phyloP scores from a whole-genome alignment of 306 rosid genomes.

The Urtica urens region DNA sequence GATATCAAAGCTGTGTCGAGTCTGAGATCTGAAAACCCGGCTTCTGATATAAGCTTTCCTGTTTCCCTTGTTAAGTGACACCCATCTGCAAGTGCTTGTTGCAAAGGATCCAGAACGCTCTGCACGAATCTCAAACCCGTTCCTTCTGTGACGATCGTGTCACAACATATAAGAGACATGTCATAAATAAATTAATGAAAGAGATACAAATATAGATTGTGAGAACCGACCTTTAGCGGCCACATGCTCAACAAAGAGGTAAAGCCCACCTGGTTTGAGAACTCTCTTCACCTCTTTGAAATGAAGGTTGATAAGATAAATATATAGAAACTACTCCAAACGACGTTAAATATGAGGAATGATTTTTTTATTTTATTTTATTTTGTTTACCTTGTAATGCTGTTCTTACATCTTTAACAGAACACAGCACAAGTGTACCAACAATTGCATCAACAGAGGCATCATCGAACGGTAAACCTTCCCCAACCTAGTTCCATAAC shows the following conservation, averaged over 20 bases:
- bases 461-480: slow-evolving; percentile 69
- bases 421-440: slow-evolving; percentile 87
- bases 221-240: slow-evolving; percentile 80
- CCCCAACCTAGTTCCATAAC: no score
- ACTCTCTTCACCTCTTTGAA: slow-evolving; percentile 78
- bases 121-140: slow-evolving; percentile 46
- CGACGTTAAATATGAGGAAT: neutral
- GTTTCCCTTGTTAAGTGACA: slow-evolving; percentile 70
- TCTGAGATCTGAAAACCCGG: slow-evolving; percentile 59
- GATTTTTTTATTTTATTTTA: neutral
- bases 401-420: slow-evolving; percentile 64
- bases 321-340: neutral
- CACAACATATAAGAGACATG: no score
- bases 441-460: slow-evolving; percentile 93
- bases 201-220: slow-evolving; percentile 13
- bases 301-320: slow-evolving; percentile 4
- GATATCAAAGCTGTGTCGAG: slow-evolving; percentile 36
- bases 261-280: slow-evolving; percentile 64
- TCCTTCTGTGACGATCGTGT: slow-evolving; percentile 53
- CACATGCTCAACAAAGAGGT: slow-evolving; percentile 70
- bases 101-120: slow-evolving; percentile 58
- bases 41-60: slow-evolving; percentile 36
- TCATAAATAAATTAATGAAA: no score
- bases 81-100: slow-evolving; percentile 56
- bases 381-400: slow-evolving; percentile 48